These are phyloP conservation scores for Solanum neorickii DNA, from an alignment of 257 asterid genomes.

Conservation along the genomic window DNA sequence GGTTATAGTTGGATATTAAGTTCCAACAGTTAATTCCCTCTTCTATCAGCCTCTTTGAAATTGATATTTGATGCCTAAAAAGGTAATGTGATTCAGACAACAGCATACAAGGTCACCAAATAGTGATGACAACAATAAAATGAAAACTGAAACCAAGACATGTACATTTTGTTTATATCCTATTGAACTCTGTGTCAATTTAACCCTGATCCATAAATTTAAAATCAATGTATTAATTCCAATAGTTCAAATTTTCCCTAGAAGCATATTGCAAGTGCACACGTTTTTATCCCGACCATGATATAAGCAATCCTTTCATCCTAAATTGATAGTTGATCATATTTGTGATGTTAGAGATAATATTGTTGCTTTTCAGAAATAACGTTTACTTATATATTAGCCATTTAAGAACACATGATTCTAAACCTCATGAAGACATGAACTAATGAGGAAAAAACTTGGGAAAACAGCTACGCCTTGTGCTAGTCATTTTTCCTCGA, in stretches of 20 bases:
- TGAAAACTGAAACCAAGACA: neutral
- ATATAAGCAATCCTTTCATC: neutral
- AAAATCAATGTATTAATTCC: neutral
- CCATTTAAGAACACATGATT: neutral
- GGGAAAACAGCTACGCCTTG: neutral
- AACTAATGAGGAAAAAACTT: neutral
- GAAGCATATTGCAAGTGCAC: neutral
- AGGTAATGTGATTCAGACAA: slow-evolving; percentile 1
- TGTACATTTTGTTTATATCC: neutral
- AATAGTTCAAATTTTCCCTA: neutral
- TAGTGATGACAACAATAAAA: neutral
- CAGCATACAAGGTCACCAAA: neutral
- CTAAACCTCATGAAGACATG: neutral
- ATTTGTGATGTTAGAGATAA: neutral
- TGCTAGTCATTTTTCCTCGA: neutral
- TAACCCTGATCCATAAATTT: neutral
- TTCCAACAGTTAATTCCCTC: slow-evolving; percentile 70
- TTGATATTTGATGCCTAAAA: slow-evolving; percentile 64
- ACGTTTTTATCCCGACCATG: neutral
- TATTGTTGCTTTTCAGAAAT: neutral
- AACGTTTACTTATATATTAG: neutral
- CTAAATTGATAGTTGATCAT: neutral
- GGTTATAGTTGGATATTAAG: slow-evolving; percentile 36
- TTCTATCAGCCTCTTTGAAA: slow-evolving; percentile 65
- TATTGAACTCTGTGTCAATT: neutral